phyloP scores from a whole-genome alignment of 192 early-diverging fungal genomes.

The Backusella westeae region DNA sequence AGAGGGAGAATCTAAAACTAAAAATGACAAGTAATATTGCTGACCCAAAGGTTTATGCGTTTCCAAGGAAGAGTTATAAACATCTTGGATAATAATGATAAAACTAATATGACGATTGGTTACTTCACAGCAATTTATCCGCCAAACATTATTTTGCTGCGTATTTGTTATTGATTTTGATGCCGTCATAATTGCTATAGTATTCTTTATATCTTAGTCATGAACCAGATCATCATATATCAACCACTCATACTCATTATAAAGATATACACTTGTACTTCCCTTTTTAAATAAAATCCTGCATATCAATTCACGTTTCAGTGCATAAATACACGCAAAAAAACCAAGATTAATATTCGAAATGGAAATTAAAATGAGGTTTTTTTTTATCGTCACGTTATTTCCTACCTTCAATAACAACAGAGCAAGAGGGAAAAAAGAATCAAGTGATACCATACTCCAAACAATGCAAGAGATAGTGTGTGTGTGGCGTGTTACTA shows the following conservation, averaged over 20 bases:
- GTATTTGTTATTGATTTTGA: background rate
- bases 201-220: background rate
- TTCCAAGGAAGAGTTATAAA: background rate
- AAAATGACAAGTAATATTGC: too few relatives aligned
- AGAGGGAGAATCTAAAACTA: too few relatives aligned
- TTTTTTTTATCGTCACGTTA: constrained; percentile 1
- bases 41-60: too few relatives aligned
- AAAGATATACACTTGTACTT: background rate
- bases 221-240: background rate
- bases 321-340: background rate
- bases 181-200: background rate
- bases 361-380: constrained; percentile 3
- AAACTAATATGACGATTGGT: background rate
- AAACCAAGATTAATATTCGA: background rate
- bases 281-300: background rate
- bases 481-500: background rate
- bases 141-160: background rate
- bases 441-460: constrained; percentile 1
- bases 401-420: background rate
- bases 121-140: background rate
- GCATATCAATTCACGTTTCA: background rate
- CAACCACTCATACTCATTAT: background rate
- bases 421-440: background rate
- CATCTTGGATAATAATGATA: background rate
- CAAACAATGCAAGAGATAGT: background rate